A percentile compares a stretch with the other conserved stretches of the same genome.
Evolutionary conservation across 345 rosid genomes (phyloP).

Genomic region (Erodium maritimum): DNA sequence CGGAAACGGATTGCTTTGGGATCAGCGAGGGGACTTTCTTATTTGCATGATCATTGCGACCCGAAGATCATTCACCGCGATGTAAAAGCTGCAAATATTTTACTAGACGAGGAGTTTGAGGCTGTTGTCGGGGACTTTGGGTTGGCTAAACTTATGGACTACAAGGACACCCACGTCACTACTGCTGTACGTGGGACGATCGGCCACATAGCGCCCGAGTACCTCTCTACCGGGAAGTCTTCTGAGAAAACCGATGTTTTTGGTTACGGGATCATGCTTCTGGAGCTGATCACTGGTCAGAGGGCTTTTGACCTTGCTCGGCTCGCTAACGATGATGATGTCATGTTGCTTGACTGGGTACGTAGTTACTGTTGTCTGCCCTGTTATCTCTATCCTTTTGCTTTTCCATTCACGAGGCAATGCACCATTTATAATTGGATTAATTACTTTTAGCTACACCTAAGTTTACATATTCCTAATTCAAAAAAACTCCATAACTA

Average conservation of each 20-base stretch:
- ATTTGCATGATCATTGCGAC: conserved; percentile 95
- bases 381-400: neutral
- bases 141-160: conserved; percentile 92
- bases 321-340: conserved; percentile 91
- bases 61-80: conserved; percentile 98
- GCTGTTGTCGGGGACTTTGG: conserved; percentile 99
- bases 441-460: too few relatives aligned
- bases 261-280: conserved; percentile 93
- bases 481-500: too few relatives aligned
- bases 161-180: conserved; percentile 95
- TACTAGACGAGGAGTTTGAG: conserved; percentile 91
- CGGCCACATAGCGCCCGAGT: conserved; percentile 95
- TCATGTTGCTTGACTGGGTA: conserved; percentile 99
- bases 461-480: too few relatives aligned
- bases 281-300: conserved; percentile 91
- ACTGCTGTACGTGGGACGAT: conserved; percentile 96
- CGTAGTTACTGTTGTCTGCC: neutral
- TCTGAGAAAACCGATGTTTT: conserved; percentile 97
- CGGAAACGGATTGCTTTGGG: conserved; percentile 83
- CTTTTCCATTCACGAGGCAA: too few relatives aligned
- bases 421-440: too few relatives aligned
- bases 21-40: conserved; percentile 89
- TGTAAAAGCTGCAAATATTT: conserved; percentile 93
- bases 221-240: conserved; percentile 89
- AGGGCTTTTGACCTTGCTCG: conserved; percentile 97